phyloP scores from a whole-genome alignment of 2,329 filamentous ascomycete genomes.

The Diaporthe sp. region DNA sequence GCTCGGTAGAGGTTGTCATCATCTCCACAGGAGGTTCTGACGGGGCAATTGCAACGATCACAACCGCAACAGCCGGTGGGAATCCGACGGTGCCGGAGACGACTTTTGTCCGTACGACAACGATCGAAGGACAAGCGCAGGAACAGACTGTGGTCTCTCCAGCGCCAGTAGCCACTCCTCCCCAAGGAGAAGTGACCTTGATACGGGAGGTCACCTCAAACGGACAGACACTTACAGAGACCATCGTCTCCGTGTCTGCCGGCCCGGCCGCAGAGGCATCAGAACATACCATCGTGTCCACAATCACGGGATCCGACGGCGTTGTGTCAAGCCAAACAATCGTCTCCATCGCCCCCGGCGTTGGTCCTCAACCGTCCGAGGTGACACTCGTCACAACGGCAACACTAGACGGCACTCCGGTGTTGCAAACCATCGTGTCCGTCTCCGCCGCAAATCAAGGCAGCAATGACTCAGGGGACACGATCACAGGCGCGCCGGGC shows the following conservation, averaged over 20 bases:
- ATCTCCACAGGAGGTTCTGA: neutral
- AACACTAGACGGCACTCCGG: neutral
- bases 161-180: neutral
- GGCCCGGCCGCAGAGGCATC: neutral
- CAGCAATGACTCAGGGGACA: neutral
- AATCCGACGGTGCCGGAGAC: neutral
- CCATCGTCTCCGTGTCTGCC: neutral
- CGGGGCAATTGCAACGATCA: neutral
- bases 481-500: neutral
- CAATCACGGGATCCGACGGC: neutral
- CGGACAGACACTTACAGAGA: conserved; percentile 5
- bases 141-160: conserved; percentile 9
- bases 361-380: neutral
- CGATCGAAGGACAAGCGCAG: neutral
- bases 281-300: neutral
- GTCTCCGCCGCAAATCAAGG: neutral
- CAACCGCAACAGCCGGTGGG: neutral
- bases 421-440: conserved; percentile 9
- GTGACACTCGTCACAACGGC: conserved; percentile 5
- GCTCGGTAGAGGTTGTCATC: neutral
- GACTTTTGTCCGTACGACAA: conserved; percentile 3
- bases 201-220: conserved; percentile 12
- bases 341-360: neutral
- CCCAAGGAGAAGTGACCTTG: conserved; percentile 2
- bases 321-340: neutral